Conservation (phyloP, 208 protist genomes). For the Tritrichomonas musculus region DNA sequence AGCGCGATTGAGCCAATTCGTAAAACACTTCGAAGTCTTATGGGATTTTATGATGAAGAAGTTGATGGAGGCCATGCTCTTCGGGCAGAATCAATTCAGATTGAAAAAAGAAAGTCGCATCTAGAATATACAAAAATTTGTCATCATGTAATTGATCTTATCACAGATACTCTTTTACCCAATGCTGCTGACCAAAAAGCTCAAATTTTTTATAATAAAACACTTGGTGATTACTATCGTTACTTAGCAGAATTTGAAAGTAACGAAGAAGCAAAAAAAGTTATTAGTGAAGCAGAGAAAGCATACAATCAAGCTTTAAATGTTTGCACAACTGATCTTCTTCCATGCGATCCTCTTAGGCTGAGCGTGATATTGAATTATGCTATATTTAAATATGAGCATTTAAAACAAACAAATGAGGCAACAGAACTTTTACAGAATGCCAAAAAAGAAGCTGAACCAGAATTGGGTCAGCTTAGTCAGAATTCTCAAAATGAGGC, state of each 20-base stretch:
- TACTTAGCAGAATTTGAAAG: not conserved
- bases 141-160: not conserved
- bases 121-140: not conserved
- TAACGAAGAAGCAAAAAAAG: not conserved
- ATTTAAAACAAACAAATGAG: not conserved
- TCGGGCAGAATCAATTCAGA: not conserved
- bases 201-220: not conserved
- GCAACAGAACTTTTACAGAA: not conserved
- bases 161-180: not conserved
- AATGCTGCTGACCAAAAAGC: not conserved
- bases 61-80: not conserved
- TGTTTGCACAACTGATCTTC: not conserved
- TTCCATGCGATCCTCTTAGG: not conserved
- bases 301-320: not conserved
- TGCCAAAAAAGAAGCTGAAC: too few species aligned
- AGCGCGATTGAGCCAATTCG: not conserved
- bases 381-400: not conserved
- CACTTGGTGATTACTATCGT: not conserved
- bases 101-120: not conserved
- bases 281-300: not conserved
- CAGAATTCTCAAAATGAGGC: too few species aligned
- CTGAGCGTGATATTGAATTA: not conserved
- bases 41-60: not conserved
- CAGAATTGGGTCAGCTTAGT: too few species aligned
- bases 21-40: not conserved